phyloP scores from a whole-genome alignment of 805 yeast genomes.

The Huiozyma naganishii region DNA sequence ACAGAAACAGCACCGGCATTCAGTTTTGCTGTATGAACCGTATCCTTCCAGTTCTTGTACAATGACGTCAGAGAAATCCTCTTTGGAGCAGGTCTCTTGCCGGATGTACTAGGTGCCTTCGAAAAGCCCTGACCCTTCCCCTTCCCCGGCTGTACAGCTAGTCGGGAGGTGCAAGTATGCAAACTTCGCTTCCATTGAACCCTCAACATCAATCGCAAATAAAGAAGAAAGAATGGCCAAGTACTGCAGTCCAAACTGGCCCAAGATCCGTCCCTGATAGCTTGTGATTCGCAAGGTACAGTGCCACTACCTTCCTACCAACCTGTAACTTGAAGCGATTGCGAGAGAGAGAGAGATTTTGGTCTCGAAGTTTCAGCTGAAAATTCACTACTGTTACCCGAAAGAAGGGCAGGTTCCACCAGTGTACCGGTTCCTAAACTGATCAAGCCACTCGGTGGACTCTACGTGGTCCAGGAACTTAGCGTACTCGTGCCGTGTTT shows the following conservation, averaged over 20 bases:
- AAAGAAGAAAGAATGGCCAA: too few species aligned
- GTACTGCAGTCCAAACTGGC: too few species aligned
- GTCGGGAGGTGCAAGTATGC: conserved; percentile 7
- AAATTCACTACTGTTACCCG: too few species aligned
- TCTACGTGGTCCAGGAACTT: conserved; percentile 1
- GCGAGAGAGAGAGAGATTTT: too few species aligned
- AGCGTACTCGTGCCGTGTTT: conserved; percentile 62
- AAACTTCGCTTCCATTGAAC: conserved; percentile 11
- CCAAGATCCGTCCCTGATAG: too few species aligned
- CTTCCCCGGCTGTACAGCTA: conserved; percentile 7
- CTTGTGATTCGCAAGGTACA: too few species aligned
- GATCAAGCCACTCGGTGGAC: not conserved
- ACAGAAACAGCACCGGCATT: conserved; percentile 20
- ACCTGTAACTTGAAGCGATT: too few species aligned
- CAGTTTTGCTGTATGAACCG: conserved; percentile 23
- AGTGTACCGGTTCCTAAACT: too few species aligned
- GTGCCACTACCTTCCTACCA: too few species aligned
- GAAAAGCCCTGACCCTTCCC: conserved; percentile 26
- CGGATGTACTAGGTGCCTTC: conserved; percentile 7
- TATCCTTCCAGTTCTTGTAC: conserved; percentile 28
- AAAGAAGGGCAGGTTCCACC: too few species aligned
- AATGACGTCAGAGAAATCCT: conserved; percentile 22
- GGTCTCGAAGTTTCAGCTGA: too few species aligned
- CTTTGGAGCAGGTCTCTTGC: conserved; percentile 14
- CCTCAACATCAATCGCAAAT: conserved; percentile 9